These are phyloP conservation scores for Pythium folliculosum DNA, from an alignment of 352 stramenopile genomes.

Conservation along the genomic window DNA sequence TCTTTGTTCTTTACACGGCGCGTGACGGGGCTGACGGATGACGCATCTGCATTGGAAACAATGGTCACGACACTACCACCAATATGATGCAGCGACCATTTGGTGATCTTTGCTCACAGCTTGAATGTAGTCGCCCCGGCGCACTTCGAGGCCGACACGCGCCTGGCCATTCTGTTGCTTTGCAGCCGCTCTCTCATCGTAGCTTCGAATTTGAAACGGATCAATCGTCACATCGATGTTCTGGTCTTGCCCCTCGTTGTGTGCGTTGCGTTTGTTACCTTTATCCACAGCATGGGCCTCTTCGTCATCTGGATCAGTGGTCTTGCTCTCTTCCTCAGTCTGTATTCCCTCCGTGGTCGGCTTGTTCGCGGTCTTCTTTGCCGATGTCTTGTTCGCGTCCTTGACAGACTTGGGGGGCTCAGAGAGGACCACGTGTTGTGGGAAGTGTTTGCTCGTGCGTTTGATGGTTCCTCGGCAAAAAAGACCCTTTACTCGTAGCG, in stretches of 20 bases:
- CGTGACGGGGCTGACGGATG: background rate
- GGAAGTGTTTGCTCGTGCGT: slow-evolving; percentile 28
- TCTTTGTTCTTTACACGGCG: slow-evolving; percentile 2
- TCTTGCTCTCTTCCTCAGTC: slow-evolving; percentile 7
- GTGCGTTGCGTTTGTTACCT: background rate
- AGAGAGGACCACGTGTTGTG: slow-evolving; percentile 11
- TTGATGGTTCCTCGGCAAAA: slow-evolving; percentile 31
- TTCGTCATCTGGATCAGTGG: slow-evolving; percentile 7
- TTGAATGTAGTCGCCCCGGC: slow-evolving; percentile 15
- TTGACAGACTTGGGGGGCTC: slow-evolving; percentile 4
- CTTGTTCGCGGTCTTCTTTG: slow-evolving; percentile 20
- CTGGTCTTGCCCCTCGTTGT: too few species aligned
- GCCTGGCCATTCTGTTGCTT: slow-evolving; percentile 13
- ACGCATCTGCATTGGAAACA: slow-evolving; percentile 29
- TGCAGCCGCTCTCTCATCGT: slow-evolving; percentile 1
- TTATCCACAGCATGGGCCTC: background rate
- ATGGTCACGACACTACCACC: slow-evolving; percentile 31
- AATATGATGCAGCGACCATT: slow-evolving; percentile 32
- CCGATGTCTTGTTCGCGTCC: slow-evolving; percentile 14
- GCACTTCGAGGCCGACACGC: slow-evolving; percentile 1
- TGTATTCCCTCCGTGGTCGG: background rate
- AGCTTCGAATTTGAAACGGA: slow-evolving; percentile 10
- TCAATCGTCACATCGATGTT: background rate
- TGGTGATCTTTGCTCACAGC: slow-evolving; percentile 17
- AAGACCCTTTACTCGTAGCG: slow-evolving; percentile 27